Percentiles rank a stretch among this genome's conserved stretches.
phyloP scores from a whole-genome alignment of 164 flowering plant species.

The Umbilicus rupestris region DNA sequence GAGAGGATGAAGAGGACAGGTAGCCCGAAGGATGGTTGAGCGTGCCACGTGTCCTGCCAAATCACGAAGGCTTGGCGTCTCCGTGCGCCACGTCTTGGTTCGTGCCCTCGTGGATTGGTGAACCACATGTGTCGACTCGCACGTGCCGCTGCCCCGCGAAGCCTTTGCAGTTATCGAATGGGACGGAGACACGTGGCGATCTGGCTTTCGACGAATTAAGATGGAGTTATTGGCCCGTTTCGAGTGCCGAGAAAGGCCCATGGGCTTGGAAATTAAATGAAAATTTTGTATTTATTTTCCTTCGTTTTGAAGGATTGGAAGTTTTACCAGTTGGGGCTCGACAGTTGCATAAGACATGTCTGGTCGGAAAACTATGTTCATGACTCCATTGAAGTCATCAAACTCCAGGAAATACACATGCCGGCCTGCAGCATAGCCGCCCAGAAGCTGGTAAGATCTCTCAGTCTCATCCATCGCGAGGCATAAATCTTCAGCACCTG shows the following conservation, averaged over 20 bases:
- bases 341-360: constrained; percentile 16
- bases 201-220: not conserved
- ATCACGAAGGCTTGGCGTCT: constrained; percentile 27
- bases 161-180: not conserved
- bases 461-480: constrained; percentile 76
- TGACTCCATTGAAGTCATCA: constrained; percentile 16
- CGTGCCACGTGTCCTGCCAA: constrained; percentile 47
- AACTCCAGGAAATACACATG: constrained; percentile 35
- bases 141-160: constrained; percentile 2
- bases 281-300: too few species aligned
- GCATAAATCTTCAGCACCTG: constrained; percentile 68
- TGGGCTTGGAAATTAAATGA: not conserved
- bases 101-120: constrained; percentile 20
- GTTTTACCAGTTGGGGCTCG: constrained; percentile 37
- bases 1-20: not conserved
- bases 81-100: constrained; percentile 34
- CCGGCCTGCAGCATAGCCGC: constrained; percentile 72
- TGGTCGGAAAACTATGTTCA: constrained; percentile 44
- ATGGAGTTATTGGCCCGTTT: not conserved
- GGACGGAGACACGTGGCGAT: not conserved
- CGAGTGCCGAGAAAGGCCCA: not conserved
- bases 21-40: constrained; percentile 11
- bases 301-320: constrained; percentile 58
- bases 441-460: constrained; percentile 77
- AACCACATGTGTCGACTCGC: not conserved